Evolutionary conservation across 75 land plant genomes (phyloP), one percentile per base, ranked within the genome.

Genomic region (Pinus tabuliformis): DNA sequence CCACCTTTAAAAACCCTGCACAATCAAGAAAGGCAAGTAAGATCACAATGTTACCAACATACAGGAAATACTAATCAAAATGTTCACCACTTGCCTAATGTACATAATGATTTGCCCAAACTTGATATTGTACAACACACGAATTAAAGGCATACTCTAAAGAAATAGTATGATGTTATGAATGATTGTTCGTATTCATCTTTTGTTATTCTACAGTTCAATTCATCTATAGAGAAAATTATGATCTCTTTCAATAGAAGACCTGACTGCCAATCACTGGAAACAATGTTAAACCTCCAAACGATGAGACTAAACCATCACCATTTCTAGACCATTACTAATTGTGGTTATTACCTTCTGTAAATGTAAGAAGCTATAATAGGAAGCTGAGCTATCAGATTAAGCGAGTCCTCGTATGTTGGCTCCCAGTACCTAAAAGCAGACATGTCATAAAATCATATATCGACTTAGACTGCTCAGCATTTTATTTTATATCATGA

Each of bases 381-480:
- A 49, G 99, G 99, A 71, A 95, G 75, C 57, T 78, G 89, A 66
- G 99, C 98, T 85, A 97, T 97, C 79, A 97, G 83, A 82, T 85
- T 95, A 68, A 97, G 83, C 11, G 95, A 86, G 66, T 97, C 98
- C 77, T 97, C 95, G 80, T 89, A 97, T 37, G 90, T 91, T 0
- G 95, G 98, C 73, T 97, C 99, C 99, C 96, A 97, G 76, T 80
- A 97, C 84, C 99, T 94, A 72, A 56, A 61, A 72, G 16, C 13
- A 59, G 76, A 36, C 49, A 18, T 8, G 18, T 49, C 54, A 9
- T 9, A 49, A 49, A 49, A 9, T 9, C 54, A 49, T 9, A 49
- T 49, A 11, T 9, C 54, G 2, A 8, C 54, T 74, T 74, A 28
- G 21, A 9, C 72, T 68, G n/a, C 42, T 8, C 58, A 33, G 21